Base-by-base conservation (phyloP, 2,329 filamentous ascomycete species). In the Hymenoscyphus infarciens region DNA sequence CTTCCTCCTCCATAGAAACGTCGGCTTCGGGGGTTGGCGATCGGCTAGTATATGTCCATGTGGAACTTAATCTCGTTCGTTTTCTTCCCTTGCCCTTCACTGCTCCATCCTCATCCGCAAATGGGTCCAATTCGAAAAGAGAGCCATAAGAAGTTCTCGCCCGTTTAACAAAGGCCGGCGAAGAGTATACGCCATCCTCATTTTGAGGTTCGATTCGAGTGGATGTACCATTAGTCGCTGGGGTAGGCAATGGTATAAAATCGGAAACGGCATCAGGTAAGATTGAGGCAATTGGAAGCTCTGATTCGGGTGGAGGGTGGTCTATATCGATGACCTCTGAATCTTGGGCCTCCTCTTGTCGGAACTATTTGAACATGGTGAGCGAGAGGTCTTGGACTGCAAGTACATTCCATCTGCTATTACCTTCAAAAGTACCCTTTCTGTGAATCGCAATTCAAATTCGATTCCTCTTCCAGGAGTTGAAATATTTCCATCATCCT, bases 111-210 rank as follows among this genome's bases (percentile, higher is more conserved):
- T 90, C 89, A 63, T 91, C 87, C 15, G 73, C 74, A 59, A 94
- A 88, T 3, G 87, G 83, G 1, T 81, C 81, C 4, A 82, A 82
- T 66, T 89, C 85, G 58, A 88, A 85, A 0, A 89, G 76, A 0
- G 86, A 84, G 1, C 87, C 87, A 61, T 88, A 88, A 0, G 89
- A 92, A 3, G 89, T 78, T 61, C 89, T 82, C 15, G 85, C 82
- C 60, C 88, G 82, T 74, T 90, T 93, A 22, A 91, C 77, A 68
- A 96, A 96, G 0, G 91, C 90, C 0, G 92, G 92, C 2, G 92
- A 96, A 4, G 84, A 80, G 77, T 87, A 95, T 68, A 88, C 83
- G 19, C 68, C 66, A 29, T 80, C 77, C 54, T 78, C 78, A 55
- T 78, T 68, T 2, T 71, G 71, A 22, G 74, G 64, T 22, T 73